These are phyloP conservation scores for Xylariaceae sp. DNA, from an alignment of 2,329 filamentous ascomycete species.

Conservation along the genomic window DNA sequence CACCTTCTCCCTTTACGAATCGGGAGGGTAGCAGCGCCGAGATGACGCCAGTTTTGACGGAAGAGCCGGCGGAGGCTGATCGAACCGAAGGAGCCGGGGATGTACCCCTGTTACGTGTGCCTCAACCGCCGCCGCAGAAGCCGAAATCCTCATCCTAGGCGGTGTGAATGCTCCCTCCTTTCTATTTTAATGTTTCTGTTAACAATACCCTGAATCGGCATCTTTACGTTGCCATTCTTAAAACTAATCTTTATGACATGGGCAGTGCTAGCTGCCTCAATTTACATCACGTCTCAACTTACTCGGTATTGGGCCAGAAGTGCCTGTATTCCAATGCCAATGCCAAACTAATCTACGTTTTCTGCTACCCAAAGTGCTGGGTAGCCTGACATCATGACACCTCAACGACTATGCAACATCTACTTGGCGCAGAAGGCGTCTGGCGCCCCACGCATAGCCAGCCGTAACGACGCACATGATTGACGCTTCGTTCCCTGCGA, in stretches of 20 bases:
- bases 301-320: background rate
- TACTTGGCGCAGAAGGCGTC: background rate
- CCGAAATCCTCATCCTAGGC: constrained; percentile 32
- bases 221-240: background rate
- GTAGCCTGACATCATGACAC: background rate
- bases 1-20: constrained; percentile 29
- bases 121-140: constrained; percentile 31
- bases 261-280: background rate
- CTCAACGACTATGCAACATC: background rate
- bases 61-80: constrained; percentile 35
- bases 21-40: constrained; percentile 28
- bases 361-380: background rate
- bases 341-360: background rate
- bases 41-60: constrained; percentile 29
- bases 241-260: background rate
- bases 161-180: constrained; percentile 21
- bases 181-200: constrained; percentile 21
- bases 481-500: background rate
- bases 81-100: constrained; percentile 23
- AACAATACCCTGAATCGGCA: constrained; percentile 10
- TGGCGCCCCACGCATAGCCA: background rate
- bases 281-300: background rate
- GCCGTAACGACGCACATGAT: background rate
- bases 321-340: background rate
- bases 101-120: constrained; percentile 30